Conservation (phyloP, 495 filamentous ascomycete species). For the Annulohypoxylon moriforme region DNA sequence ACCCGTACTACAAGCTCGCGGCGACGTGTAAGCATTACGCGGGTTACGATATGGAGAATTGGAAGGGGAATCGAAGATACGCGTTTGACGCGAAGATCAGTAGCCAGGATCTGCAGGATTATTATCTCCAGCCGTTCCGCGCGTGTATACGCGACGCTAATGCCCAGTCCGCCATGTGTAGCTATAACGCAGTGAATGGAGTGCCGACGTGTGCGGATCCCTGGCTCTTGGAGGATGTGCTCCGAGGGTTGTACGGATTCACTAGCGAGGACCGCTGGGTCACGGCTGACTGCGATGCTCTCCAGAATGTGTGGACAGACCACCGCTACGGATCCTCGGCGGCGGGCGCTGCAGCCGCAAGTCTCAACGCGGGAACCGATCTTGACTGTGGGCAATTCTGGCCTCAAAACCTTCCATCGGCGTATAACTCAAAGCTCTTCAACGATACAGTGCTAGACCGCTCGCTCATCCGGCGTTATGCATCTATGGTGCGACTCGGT, state of each 20-base stretch:
- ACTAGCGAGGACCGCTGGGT: constrained; percentile 65
- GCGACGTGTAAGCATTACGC: constrained; percentile 73
- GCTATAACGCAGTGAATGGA: constrained; percentile 71
- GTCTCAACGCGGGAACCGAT: constrained; percentile 70
- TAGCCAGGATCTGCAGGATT: constrained; percentile 66
- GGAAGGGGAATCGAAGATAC: constrained; percentile 63
- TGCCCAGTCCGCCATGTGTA: constrained; percentile 69
- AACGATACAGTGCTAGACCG: constrained; percentile 60
- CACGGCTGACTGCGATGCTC: constrained; percentile 67
- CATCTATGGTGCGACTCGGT: constrained; percentile 65
- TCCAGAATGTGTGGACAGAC: constrained; percentile 67
- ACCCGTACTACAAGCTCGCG: constrained; percentile 59
- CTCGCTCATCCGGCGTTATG: constrained; percentile 66
- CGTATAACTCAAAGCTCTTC: constrained; percentile 50
- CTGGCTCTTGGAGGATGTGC: constrained; percentile 67
- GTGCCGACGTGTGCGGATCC: constrained; percentile 66
- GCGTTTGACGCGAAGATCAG: constrained; percentile 67
- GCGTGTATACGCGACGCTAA: constrained; percentile 65
- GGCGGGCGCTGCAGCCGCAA: constrained; percentile 62
- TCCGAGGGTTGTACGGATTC: constrained; percentile 66
- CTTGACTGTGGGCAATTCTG: constrained; percentile 71
- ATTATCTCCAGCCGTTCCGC: constrained; percentile 64
- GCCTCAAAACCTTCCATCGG: constrained; percentile 59
- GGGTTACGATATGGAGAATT: constrained; percentile 72
- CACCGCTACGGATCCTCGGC: constrained; percentile 63